A percentile compares a stretch with the other conserved stretches of the same genome.
These are phyloP conservation scores for Fragilaria crotonensis DNA, from an alignment of 108 stramenopile genomes.

Conservation along the genomic window DNA sequence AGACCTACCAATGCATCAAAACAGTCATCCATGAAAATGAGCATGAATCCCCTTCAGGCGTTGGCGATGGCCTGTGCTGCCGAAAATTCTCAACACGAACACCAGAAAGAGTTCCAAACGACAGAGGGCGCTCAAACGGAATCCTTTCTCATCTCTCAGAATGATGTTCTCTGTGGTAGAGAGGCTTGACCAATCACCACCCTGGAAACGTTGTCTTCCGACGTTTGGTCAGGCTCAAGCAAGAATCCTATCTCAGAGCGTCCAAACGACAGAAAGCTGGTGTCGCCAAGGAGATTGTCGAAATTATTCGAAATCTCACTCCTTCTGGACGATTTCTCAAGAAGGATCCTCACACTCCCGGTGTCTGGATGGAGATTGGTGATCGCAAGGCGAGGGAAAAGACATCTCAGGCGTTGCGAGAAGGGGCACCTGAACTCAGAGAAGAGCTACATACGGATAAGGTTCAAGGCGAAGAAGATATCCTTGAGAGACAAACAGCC, in stretches of 20 bases:
- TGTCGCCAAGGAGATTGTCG: constrained; percentile 6
- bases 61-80: neutral
- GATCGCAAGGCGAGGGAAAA: constrained; percentile 45
- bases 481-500: neutral
- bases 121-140: neutral
- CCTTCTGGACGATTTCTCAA: constrained; percentile 47
- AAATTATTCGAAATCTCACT: constrained; percentile 10
- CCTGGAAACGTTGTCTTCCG: constrained; percentile 29
- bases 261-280: constrained; percentile 9
- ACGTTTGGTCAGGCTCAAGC: constrained; percentile 11
- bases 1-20: too few relatives aligned
- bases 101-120: neutral
- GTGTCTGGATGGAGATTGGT: constrained; percentile 40
- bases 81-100: neutral
- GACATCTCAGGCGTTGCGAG: constrained; percentile 42
- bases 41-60: neutral
- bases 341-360: constrained; percentile 16
- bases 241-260: constrained; percentile 8
- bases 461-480: neutral
- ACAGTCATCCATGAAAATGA: too few relatives aligned
- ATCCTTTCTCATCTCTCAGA: neutral
- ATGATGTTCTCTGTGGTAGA: constrained; percentile 43
- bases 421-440: constrained; percentile 34
- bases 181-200: constrained; percentile 44
- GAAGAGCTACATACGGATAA: constrained; percentile 5